A percentile compares a stretch with the other conserved stretches of the same genome.
Evolutionary conservation across 2,329 filamentous ascomycete genomes (phyloP).

Genomic region (Ilyonectria mors-panacis): DNA sequence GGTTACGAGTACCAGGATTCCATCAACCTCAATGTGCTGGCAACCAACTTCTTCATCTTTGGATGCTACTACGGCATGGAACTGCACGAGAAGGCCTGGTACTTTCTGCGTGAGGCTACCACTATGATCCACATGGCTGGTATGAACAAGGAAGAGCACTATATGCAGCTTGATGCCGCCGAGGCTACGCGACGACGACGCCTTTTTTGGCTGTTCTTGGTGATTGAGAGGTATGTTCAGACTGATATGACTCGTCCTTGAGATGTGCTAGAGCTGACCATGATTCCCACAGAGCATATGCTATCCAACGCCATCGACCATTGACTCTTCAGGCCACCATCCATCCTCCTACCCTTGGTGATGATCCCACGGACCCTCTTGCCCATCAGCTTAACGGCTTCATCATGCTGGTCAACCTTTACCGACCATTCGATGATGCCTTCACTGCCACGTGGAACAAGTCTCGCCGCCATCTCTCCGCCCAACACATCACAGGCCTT

Average conservation of each 20-base stretch:
- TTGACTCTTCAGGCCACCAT: slow-evolving; percentile 80
- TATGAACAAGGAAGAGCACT: slow-evolving; percentile 75
- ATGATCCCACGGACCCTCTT: slow-evolving; percentile 71
- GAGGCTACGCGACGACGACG: slow-evolving; percentile 76
- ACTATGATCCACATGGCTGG: slow-evolving; percentile 75
- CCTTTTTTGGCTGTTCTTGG: slow-evolving; percentile 81
- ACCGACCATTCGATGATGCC: slow-evolving; percentile 75
- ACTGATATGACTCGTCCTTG: slow-evolving; percentile 39
- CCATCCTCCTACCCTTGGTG: slow-evolving; percentile 72
- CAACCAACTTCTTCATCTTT: slow-evolving; percentile 86
- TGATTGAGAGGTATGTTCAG: slow-evolving; percentile 73
- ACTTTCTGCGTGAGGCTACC: slow-evolving; percentile 81
- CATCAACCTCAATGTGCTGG: slow-evolving; percentile 70
- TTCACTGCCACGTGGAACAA: slow-evolving; percentile 79
- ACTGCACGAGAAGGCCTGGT: slow-evolving; percentile 84
- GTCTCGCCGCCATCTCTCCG: slow-evolving; percentile 69
- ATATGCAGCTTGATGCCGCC: slow-evolving; percentile 69
- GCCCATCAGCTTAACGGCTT: slow-evolving; percentile 69
- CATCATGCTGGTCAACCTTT: slow-evolving; percentile 73
- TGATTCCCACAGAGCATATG: slow-evolving; percentile 70
- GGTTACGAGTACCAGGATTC: slow-evolving; percentile 72
- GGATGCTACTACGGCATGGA: slow-evolving; percentile 80
- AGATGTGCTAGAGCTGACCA: slow-evolving; percentile 5
- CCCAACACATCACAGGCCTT: slow-evolving; percentile 69
- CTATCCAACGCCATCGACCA: slow-evolving; percentile 78